Evolutionary conservation across 305 asterid genomes (phyloP), one percentile per base, ranked within the genome.

Genomic region (Fraxinus angustifolia): DNA sequence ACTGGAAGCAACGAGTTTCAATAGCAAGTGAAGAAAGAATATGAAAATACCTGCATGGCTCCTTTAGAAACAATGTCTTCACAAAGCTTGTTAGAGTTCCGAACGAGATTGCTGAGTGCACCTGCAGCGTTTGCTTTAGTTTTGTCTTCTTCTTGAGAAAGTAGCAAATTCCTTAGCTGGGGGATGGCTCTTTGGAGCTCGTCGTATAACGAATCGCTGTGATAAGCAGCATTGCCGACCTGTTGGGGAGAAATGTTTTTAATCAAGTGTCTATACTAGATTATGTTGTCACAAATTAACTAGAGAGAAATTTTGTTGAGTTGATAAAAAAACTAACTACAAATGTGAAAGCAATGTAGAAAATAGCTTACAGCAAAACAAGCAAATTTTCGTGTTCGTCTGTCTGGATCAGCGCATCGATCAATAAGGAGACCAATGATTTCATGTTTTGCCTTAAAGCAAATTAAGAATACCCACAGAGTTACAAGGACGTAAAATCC

Each of bases 171-270:
- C 75, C 87, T 89, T 67, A 97, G 94, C 90, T 91, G 98, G 19
- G 99, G 97, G 65, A 97, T 92, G 86, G 91, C 96, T 89, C 94
- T 87, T 87, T 91, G 90, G 53, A 94, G 97, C 89, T 93, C 97
- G 10, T 93, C 99, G 58, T 97, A 93, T 79, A 94, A 85, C 8
- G 90, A 89, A 86, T 97, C 99, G 70, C 92, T 93, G 74, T 97
- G 99, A 86, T 93, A 97, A 67, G 99, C 99, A 85, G 99, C 99
- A 91, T 97, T 97, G 36, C 99, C 99, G 14, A 94, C 97, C 99
- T 97, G 88, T 78, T 84, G 60, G 42, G 83, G 48, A 48, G 82
- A 72, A 50, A 84, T 62, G 79, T 56, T 58, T 16, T 73, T 76
- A 77, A 76, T 90, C 82, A 86, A 87, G 74, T 83, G 60, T 81